Evolutionary conservation across 2,329 filamentous ascomycete species (phyloP).

Genomic region (Ophiosphaerella korrae): DNA sequence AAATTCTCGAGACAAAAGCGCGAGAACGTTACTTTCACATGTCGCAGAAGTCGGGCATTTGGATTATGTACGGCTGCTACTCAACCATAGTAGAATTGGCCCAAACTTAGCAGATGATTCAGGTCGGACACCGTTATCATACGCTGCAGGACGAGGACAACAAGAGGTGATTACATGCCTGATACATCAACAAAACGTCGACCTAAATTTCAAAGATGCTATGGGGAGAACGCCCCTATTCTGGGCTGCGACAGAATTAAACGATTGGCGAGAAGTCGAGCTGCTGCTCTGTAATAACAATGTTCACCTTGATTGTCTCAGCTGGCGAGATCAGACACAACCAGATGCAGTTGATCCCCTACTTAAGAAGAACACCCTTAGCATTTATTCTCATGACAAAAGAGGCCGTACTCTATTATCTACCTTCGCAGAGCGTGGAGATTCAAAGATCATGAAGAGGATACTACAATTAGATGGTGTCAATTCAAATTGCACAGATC

Average conservation of each 20-base stretch:
- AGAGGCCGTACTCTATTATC: neutral
- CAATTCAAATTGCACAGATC: neutral
- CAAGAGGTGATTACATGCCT: neutral
- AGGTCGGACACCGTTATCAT: conserved; percentile 5
- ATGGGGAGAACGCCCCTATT: conserved; percentile 3
- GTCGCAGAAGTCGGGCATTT: neutral
- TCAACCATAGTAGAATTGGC: neutral
- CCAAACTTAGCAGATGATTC: neutral
- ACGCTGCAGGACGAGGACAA: neutral
- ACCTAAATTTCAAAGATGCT: conserved; percentile 2
- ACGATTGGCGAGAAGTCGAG: neutral
- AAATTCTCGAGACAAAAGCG: neutral
- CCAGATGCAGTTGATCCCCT: neutral
- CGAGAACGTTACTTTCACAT: neutral
- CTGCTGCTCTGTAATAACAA: neutral
- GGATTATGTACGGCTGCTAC: neutral
- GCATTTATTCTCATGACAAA: neutral
- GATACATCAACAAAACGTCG: neutral
- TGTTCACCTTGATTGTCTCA: neutral
- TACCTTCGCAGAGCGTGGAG: too few species aligned
- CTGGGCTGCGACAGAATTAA: neutral
- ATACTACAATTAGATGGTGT: neutral
- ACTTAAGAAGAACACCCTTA: neutral
- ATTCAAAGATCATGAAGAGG: too few species aligned
- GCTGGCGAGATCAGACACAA: conserved; percentile 1